Conservation (phyloP, 2,329 filamentous ascomycete genomes). For the Ceratocystis colombiana region DNA sequence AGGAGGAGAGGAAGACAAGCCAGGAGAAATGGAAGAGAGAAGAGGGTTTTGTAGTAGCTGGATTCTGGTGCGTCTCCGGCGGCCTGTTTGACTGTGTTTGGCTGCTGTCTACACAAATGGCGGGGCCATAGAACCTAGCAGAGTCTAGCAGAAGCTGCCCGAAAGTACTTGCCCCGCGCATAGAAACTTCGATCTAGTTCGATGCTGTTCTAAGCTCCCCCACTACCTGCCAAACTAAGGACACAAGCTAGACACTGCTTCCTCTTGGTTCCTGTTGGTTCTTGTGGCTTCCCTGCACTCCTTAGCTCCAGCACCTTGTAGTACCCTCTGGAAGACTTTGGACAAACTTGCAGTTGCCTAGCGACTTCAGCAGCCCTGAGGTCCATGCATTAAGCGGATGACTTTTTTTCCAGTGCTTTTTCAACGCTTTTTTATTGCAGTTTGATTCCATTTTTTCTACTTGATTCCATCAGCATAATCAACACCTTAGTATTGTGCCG, state of each 20-base stretch:
- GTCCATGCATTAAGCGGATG: background rate
- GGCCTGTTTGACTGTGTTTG: slow-evolving; percentile 14
- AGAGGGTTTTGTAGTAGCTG: slow-evolving; percentile 24
- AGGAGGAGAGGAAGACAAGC: slow-evolving; percentile 6
- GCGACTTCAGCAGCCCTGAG: background rate
- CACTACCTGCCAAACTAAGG: slow-evolving; percentile 21
- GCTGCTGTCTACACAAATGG: slow-evolving; percentile 5
- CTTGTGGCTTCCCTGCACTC: background rate
- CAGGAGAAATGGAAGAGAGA: slow-evolving; percentile 15
- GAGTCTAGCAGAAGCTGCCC: slow-evolving; percentile 23
- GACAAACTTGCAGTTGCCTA: slow-evolving; percentile 6
- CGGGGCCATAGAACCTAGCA: slow-evolving; percentile 20
- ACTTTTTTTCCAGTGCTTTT: slow-evolving; percentile 1
- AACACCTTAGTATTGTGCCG: background rate
- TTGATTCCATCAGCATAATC: background rate
- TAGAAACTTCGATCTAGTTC: slow-evolving; percentile 36
- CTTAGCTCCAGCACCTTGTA: slow-evolving; percentile 8
- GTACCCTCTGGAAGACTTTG: background rate
- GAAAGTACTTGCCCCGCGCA: slow-evolving; percentile 25
- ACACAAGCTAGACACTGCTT: slow-evolving; percentile 11
- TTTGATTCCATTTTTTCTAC: slow-evolving; percentile 6
- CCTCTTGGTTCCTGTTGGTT: background rate
- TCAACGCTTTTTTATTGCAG: background rate
- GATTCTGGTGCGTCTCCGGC: slow-evolving; percentile 7
- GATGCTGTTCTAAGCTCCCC: slow-evolving; percentile 35